Evolutionary conservation across 768 basidiomycete genomes (phyloP).

Genomic region (Clitopilus passeckerianus): DNA sequence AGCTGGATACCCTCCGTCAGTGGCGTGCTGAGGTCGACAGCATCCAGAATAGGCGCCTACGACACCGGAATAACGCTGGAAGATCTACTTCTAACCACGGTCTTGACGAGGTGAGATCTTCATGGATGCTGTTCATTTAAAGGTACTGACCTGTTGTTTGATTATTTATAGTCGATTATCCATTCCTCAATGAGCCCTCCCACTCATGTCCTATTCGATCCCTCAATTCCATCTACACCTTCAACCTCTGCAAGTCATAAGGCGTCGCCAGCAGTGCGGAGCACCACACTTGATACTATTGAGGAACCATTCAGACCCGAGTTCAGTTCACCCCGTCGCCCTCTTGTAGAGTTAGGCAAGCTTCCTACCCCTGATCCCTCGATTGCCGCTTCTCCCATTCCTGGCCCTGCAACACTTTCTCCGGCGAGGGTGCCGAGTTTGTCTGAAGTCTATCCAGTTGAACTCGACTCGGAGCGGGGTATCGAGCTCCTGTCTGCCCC

Average conservation of each 20-base stretch:
- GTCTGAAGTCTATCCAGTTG: constrained; percentile 38
- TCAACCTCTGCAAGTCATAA: constrained; percentile 18
- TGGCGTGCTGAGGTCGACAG: constrained; percentile 43
- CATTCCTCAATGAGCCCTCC: constrained; percentile 43
- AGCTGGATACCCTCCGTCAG: constrained; percentile 50
- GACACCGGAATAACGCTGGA: constrained; percentile 24
- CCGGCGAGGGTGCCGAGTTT: constrained; percentile 28
- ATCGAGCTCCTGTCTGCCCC: constrained; percentile 40
- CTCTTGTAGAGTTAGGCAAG: constrained; percentile 1
- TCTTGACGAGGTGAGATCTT: constrained; percentile 42
- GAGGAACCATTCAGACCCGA: constrained; percentile 5
- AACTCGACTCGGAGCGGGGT: constrained; percentile 36
- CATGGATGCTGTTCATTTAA: constrained; percentile 1
- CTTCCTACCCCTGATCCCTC: constrained; percentile 10
- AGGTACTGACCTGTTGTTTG: constrained; percentile 1
- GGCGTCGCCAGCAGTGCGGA: constrained; percentile 12
- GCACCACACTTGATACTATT: constrained; percentile 6
- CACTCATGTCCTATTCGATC: constrained; percentile 41
- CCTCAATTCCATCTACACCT: constrained; percentile 20
- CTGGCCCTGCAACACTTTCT: constrained; percentile 10
- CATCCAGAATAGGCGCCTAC: constrained; percentile 19
- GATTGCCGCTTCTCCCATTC: constrained; percentile 7
- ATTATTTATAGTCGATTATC: constrained; percentile 33
- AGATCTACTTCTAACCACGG: constrained; percentile 16
- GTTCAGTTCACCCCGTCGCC: constrained; percentile 3